Base-by-base conservation (phyloP, 352 stramenopile species). In the Pythium sukuiense region DNA sequence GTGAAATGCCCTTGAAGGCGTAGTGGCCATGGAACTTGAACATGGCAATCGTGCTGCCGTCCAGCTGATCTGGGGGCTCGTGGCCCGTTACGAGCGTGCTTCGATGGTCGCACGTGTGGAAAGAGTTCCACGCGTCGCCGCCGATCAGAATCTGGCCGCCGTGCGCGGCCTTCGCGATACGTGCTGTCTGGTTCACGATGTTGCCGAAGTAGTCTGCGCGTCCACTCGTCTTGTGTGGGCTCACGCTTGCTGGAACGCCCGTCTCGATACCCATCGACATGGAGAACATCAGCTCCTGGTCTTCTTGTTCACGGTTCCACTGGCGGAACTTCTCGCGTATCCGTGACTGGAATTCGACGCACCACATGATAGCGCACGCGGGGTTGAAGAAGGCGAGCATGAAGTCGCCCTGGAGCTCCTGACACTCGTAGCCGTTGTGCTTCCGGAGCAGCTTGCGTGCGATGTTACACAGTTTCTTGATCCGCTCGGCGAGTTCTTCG, bases 361-460 rank as follows among this genome's bases (percentile, higher is more conserved):
- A 94, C 88, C 88, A 96, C 37, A 93, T 79, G 39, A 96, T 87
- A 0, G 88, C 88, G 46, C 76, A 87, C 9, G 78, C 77, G 18
- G 86, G 84, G n/a, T 89, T 89, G 70, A 93, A 93, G 37, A 96
- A 96, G 39, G 88, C 88, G 50, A 96, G 68, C 88, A 96, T 96
- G 46, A 96, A 96, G 63, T 96, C 88, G 48, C 88, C 88, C 66
- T 95, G 86, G 27, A 95, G 71, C 65, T 96, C 88, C 63, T 96
- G 88, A 41, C 88, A 96, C 61, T 96, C 88, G 72, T 96, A 96
- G 11, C 88, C 88, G 66, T 94, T 90, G 69, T 94, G 81, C 58
- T 89, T 88, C 41, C 85, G 67, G 43, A 96, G 59, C 20, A 96
- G 48, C 62, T 92, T 75, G 6, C 87, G 81, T 20, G 87, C 87